These are phyloP conservation scores for Staphylotrichum tortipilum DNA, from an alignment of 495 filamentous ascomycete species.

Conservation along the genomic window DNA sequence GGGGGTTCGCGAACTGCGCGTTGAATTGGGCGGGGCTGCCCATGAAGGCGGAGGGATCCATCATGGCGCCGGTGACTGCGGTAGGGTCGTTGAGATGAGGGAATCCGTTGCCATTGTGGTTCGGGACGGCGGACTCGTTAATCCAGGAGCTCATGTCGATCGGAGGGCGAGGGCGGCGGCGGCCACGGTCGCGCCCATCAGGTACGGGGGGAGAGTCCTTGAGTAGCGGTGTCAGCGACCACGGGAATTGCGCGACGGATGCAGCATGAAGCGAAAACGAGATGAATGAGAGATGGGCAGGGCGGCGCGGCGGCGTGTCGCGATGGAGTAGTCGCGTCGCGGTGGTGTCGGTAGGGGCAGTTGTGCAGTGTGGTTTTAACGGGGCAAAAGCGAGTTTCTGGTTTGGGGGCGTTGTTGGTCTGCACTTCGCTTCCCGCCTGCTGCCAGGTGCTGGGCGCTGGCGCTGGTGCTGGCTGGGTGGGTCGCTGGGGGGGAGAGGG, in stretches of 20 bases:
- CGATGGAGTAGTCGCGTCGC: slow-evolving; percentile 50
- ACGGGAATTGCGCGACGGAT: slow-evolving; percentile 24
- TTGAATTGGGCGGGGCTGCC: slow-evolving; percentile 44
- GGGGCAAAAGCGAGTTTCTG: slow-evolving; percentile 26
- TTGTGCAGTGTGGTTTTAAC: slow-evolving; percentile 25
- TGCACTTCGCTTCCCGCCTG: too few species aligned
- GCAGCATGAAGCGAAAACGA: slow-evolving; percentile 23
- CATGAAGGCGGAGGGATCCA: slow-evolving; percentile 49
- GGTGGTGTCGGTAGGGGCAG: slow-evolving; percentile 26
- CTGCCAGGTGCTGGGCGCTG: too few species aligned
- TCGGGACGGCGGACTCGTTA: slow-evolving; percentile 65
- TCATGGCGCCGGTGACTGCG: slow-evolving; percentile 42
- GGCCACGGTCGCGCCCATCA: slow-evolving; percentile 38
- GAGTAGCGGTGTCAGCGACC: slow-evolving; percentile 41
- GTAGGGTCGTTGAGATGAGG: slow-evolving; percentile 50
- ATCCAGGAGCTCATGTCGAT: slow-evolving; percentile 71
- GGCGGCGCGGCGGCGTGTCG: slow-evolving; percentile 37
- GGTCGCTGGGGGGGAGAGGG: slow-evolving; percentile 8
- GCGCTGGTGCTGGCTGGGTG: slow-evolving; percentile 13
- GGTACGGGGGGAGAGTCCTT: slow-evolving; percentile 34
- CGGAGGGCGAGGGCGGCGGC: slow-evolving; percentile 21
- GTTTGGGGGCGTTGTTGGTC: slow-evolving; percentile 15
- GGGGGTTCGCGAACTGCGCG: slow-evolving; percentile 48
- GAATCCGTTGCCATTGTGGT: slow-evolving; percentile 72
- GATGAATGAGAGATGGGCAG: slow-evolving; percentile 32